Evolutionary conservation across 2,329 filamentous ascomycete genomes (phyloP).

Genomic region (Beauveria bassiana): DNA sequence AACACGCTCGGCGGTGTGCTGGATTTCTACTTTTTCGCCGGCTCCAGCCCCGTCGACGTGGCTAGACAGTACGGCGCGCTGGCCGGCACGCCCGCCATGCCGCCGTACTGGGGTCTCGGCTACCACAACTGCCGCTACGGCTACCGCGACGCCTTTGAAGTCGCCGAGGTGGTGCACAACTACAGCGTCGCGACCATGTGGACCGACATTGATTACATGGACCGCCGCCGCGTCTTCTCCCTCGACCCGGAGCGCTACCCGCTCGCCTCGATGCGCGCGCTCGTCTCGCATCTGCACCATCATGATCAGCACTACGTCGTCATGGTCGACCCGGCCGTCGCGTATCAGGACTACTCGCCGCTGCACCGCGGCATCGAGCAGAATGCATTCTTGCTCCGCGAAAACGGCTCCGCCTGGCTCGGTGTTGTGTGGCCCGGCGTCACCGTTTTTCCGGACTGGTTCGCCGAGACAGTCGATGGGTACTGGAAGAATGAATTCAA

Average conservation of each 20-base stretch:
- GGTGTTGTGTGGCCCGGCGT: slow-evolving; percentile 75
- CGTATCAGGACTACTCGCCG: slow-evolving; percentile 45
- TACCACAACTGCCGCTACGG: slow-evolving; percentile 73
- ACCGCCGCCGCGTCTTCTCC: slow-evolving; percentile 43
- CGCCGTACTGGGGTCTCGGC: slow-evolving; percentile 75
- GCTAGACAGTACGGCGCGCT: slow-evolving; percentile 63
- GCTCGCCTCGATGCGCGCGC: slow-evolving; percentile 51
- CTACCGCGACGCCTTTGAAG: slow-evolving; percentile 60
- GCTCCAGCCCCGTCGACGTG: slow-evolving; percentile 60
- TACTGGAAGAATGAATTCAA: slow-evolving; percentile 66
- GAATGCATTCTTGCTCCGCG: slow-evolving; percentile 37
- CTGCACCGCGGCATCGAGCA: slow-evolving; percentile 33
- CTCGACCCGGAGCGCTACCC: slow-evolving; percentile 58
- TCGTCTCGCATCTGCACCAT: slow-evolving; percentile 58
- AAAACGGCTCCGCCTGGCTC: slow-evolving; percentile 46
- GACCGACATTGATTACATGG: slow-evolving; percentile 38
- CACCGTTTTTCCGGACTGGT: slow-evolving; percentile 70
- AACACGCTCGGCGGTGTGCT: slow-evolving; percentile 71
- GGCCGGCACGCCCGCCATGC: slow-evolving; percentile 66
- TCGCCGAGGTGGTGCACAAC: slow-evolving; percentile 59
- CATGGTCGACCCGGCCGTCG: slow-evolving; percentile 69
- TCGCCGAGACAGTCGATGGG: slow-evolving; percentile 46
- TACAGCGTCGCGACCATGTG: slow-evolving; percentile 48
- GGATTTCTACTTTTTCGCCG: slow-evolving; percentile 75
- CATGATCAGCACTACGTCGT: slow-evolving; percentile 64